A percentile compares a stretch with the other conserved stretches of the same genome.
Evolutionary conservation across 768 basidiomycete genomes (phyloP).

Genomic region (Xerocomellus intermedius): DNA sequence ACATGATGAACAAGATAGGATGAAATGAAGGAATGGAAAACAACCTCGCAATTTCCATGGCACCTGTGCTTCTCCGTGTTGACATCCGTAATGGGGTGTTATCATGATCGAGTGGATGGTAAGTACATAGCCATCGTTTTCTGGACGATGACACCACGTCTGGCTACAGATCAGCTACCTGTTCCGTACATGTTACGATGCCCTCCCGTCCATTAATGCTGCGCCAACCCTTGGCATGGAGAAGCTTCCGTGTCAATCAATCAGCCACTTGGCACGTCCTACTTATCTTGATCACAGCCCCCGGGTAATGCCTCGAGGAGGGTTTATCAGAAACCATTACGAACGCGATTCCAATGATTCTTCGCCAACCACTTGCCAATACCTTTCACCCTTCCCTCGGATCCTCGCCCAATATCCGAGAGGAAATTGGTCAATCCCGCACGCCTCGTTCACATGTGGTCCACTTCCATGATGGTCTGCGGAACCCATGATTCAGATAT

Average conservation of each 20-base stretch:
- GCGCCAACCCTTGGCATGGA: conserved; percentile 5
- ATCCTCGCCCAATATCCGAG: neutral
- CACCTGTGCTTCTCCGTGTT: neutral
- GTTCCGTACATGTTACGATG: neutral
- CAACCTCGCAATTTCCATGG: neutral
- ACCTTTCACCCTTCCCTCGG: neutral
- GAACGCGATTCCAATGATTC: neutral
- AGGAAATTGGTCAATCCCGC: neutral
- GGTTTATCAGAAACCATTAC: conserved; percentile 12
- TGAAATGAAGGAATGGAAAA: conserved; percentile 5
- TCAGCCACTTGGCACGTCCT: conserved; percentile 7
- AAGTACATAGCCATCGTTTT: neutral
- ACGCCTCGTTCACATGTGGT: neutral
- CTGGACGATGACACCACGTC: neutral
- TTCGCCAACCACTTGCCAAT: neutral
- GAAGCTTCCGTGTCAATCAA: conserved; percentile 18
- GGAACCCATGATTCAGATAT: neutral
- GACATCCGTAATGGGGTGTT: neutral
- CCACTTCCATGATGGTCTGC: conserved; percentile 3
- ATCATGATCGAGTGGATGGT: conserved; percentile 2
- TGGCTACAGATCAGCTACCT: neutral
- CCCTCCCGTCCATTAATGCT: neutral
- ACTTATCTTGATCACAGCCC: conserved; percentile 5
- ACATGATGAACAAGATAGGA: conserved; percentile 4
- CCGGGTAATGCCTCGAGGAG: conserved; percentile 8